Conservation (phyloP, 495 filamentous ascomycete genomes). For the Penicillium bovifimosum region DNA sequence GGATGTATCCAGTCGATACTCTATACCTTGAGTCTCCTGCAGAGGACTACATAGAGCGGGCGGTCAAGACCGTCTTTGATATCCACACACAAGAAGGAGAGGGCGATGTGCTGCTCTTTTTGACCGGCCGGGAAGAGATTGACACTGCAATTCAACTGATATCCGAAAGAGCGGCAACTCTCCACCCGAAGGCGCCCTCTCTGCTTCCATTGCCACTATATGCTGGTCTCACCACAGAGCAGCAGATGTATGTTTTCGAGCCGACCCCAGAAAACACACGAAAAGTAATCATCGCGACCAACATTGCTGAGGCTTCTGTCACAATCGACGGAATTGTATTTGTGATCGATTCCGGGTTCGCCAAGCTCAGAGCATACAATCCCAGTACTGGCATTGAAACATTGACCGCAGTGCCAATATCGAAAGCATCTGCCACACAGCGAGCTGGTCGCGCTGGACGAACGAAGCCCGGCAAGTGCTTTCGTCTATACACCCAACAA, state of each 20-base stretch:
- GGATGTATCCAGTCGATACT: conserved; percentile 87
- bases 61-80: conserved; percentile 84
- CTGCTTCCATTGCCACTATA: conserved; percentile 81
- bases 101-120: conserved; percentile 87
- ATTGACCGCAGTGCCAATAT: conserved; percentile 79
- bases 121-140: conserved; percentile 93
- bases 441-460: conserved; percentile 87
- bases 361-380: conserved; percentile 86
- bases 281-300: conserved; percentile 92
- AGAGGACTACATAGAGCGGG: conserved; percentile 84
- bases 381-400: conserved; percentile 86
- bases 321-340: conserved; percentile 93
- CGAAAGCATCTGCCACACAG: conserved; percentile 89
- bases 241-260: conserved; percentile 92
- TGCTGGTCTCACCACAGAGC: conserved; percentile 79
- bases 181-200: conserved; percentile 64
- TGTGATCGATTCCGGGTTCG: conserved; percentile 88
- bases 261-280: conserved; percentile 75
- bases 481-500: conserved; percentile 82
- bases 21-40: conserved; percentile 75
- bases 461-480: conserved; percentile 92
- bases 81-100: conserved; percentile 82
- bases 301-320: conserved; percentile 92
- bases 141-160: conserved; percentile 73
- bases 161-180: conserved; percentile 66